These are phyloP conservation scores for Salix koriyanagi DNA, from an alignment of 345 rosid species.

Conservation along the genomic window DNA sequence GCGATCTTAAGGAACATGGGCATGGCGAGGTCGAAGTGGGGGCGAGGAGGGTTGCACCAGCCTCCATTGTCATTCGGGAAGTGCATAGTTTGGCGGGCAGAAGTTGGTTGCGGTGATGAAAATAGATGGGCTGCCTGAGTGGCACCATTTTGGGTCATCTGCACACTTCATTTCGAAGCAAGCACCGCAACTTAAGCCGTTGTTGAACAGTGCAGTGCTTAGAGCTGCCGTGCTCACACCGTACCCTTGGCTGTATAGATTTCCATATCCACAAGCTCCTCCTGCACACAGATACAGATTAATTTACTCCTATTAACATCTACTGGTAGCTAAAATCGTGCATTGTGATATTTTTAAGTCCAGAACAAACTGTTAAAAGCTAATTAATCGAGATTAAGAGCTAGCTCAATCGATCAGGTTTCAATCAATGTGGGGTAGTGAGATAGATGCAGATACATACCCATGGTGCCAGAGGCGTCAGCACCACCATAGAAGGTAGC, in stretches of 20 bases:
- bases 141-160: constrained; percentile 62
- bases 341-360: not conserved
- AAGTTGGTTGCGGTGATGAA: constrained; percentile 73
- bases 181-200: constrained; percentile 58
- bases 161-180: constrained; percentile 62
- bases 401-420: not conserved
- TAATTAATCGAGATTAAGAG: not conserved
- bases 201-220: constrained; percentile 64
- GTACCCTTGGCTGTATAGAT: constrained; percentile 61
- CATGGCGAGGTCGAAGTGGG: constrained; percentile 73
- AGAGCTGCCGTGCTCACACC: constrained; percentile 60
- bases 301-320: not conserved
- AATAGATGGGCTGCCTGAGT: constrained; percentile 46
- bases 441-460: not conserved
- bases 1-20: constrained; percentile 77
- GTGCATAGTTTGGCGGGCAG: constrained; percentile 71
- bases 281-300: constrained; percentile 30
- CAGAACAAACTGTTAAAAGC: not conserved
- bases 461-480: constrained; percentile 39
- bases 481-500: constrained; percentile 36
- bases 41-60: constrained; percentile 77
- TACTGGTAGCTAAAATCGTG: not conserved
- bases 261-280: constrained; percentile 83
- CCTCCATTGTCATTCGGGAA: constrained; percentile 66
- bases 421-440: not conserved